A percentile compares a stretch with the other conserved stretches of the same genome.
phyloP scores from a whole-genome alignment of 768 basidiomycete genomes.

The Coprinellus aureogranulatus region DNA sequence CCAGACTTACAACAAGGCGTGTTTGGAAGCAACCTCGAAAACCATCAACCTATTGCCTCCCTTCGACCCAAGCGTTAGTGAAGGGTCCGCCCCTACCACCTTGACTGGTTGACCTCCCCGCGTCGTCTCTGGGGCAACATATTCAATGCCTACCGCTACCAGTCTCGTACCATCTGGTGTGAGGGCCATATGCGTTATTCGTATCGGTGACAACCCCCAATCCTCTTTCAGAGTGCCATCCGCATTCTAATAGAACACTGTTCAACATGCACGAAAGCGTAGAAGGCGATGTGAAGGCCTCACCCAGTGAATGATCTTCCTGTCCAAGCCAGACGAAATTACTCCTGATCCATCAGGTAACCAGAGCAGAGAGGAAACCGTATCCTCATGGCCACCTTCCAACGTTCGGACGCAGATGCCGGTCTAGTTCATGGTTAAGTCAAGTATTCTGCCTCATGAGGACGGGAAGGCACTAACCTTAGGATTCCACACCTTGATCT shows the following conservation, averaged over 20 bases:
- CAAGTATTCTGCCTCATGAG: conserved; percentile 10
- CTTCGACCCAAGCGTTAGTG: conserved; percentile 26
- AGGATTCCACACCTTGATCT: conserved; percentile 87
- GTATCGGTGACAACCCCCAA: conserved; percentile 70
- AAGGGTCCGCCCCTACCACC: not conserved
- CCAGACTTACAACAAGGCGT: conserved; percentile 59
- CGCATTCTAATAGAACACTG: conserved; percentile 50
- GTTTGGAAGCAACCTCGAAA: conserved; percentile 70
- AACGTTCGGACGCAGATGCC: conserved; percentile 68
- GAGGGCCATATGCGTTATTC: conserved; percentile 83
- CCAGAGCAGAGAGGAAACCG: conserved; percentile 85
- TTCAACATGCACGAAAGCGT: conserved; percentile 3
- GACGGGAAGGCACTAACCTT: conserved; percentile 52
- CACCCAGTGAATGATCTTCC: conserved; percentile 83
- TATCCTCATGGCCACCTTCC: conserved; percentile 66
- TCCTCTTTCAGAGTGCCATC: conserved; percentile 69
- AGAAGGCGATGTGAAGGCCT: conserved; percentile 21
- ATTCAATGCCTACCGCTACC: conserved; percentile 77
- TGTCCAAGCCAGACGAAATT: conserved; percentile 84
- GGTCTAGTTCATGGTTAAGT: conserved; percentile 45
- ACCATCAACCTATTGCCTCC: conserved; percentile 68
- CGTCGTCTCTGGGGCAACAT: conserved; percentile 3
- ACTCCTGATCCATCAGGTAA: conserved; percentile 87
- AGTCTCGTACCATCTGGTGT: conserved; percentile 82
- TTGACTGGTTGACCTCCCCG: not conserved